These are phyloP conservation scores for Pseudodiploospora longispora DNA, from an alignment of 2,329 filamentous ascomycete species.

Conservation along the genomic window DNA sequence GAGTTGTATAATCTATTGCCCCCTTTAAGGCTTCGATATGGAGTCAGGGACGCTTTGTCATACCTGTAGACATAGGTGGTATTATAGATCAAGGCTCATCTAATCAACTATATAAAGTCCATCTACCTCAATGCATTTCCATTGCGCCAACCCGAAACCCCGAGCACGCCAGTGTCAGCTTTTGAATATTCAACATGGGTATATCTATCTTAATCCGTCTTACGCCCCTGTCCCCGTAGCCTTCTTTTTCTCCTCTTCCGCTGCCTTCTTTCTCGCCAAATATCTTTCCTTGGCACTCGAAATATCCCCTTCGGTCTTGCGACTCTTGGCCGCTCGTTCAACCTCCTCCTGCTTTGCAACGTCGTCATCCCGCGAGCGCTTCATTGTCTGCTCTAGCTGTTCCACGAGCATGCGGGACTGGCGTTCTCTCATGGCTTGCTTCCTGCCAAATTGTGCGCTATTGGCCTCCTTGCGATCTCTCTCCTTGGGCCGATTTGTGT, in stretches of 20 bases:
- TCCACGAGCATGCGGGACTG: conserved; percentile 73
- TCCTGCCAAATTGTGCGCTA: conserved; percentile 37
- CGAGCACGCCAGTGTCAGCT: too few relatives aligned
- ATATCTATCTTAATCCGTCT: conserved; percentile 18
- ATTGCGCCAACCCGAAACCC: too few relatives aligned
- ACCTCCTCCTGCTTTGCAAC: conserved; percentile 56
- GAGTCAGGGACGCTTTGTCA: too few relatives aligned
- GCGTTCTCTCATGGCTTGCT: conserved; percentile 63
- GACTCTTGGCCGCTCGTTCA: conserved; percentile 62
- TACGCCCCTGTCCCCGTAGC: conserved; percentile 17
- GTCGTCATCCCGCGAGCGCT: conserved; percentile 60
- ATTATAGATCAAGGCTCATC: too few relatives aligned
- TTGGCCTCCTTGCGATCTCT: conserved; percentile 29
- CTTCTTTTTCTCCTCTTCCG: conserved; percentile 58
- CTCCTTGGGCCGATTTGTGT: conserved; percentile 17
- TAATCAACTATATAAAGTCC: too few relatives aligned
- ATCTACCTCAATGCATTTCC: too few relatives aligned
- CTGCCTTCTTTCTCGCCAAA: conserved; percentile 66
- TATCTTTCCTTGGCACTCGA: conserved; percentile 73
- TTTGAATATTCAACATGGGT: conserved; percentile 11
- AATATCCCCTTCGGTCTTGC: conserved; percentile 70
- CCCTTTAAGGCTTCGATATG: too few relatives aligned
- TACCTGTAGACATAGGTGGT: too few relatives aligned
- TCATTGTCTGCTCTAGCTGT: conserved; percentile 65
- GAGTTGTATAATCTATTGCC: too few relatives aligned